A percentile compares a stretch with the other conserved stretches of the same genome.
phyloP scores from a whole-genome alignment of 78 protist genomes.

The Speleostelium caveatum region DNA sequence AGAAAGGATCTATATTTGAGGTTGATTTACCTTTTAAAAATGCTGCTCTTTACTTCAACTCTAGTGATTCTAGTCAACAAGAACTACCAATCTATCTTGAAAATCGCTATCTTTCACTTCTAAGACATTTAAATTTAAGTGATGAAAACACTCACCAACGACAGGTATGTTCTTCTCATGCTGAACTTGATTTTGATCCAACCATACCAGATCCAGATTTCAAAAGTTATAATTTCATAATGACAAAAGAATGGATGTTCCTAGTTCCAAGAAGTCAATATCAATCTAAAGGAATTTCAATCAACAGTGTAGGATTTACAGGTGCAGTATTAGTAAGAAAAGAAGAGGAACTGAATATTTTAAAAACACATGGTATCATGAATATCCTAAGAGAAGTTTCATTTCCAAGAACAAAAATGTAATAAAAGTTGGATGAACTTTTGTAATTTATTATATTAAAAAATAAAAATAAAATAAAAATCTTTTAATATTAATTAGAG shows the following conservation, averaged over 20 bases:
- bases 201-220: neutral
- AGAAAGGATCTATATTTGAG: neutral
- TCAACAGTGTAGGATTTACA: conserved; percentile 62
- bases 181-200: neutral
- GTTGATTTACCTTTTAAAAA: conserved; percentile 35
- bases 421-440: no score
- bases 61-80: neutral
- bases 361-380: conserved; percentile 47
- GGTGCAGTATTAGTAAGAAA: conserved; percentile 52
- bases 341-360: conserved; percentile 52
- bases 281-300: conserved; percentile 62
- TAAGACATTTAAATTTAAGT: conserved; percentile 24
- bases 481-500: no score
- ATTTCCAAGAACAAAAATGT: no score
- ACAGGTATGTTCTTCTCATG: neutral
- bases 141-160: neutral
- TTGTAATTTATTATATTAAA: no score
- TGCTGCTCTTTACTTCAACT: conserved; percentile 14
- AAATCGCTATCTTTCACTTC: conserved; percentile 4
- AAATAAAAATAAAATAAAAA: no score
- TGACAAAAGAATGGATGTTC: conserved; percentile 71
- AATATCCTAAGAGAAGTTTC: conserved; percentile 68
- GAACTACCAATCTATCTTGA: conserved; percentile 13
- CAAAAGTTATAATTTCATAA: conserved; percentile 63
- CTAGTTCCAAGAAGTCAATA: conserved; percentile 37